Percentiles rank a stretch among this genome's conserved stretches.
Evolutionary conservation across 805 yeast genomes (phyloP).

Genomic region (Saturnispora silvae): DNA sequence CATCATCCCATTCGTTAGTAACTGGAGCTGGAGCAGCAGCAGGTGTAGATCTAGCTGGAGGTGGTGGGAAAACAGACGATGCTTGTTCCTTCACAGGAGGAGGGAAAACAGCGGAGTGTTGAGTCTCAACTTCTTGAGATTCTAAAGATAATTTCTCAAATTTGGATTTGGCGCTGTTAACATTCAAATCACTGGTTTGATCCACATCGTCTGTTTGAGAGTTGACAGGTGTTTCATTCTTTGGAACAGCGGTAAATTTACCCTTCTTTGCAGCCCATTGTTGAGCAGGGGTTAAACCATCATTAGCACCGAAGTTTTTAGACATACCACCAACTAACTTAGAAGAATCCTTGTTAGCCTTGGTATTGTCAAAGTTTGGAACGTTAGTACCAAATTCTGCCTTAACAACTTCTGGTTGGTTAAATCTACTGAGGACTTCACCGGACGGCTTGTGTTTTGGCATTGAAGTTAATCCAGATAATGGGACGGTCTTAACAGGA

Average conservation of each 20-base stretch:
- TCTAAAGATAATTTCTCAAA: conserved; percentile 22
- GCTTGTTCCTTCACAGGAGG: conserved; percentile 7
- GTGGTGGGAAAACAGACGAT: conserved; percentile 10
- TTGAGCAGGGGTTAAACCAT: conserved; percentile 90
- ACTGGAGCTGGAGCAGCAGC: conserved; percentile 1
- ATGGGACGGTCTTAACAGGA: conserved; percentile 38
- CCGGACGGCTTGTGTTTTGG: conserved; percentile 52
- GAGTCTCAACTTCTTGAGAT: conserved; percentile 19
- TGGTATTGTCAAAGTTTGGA: conserved; percentile 20
- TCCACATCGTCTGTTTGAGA: conserved; percentile 14
- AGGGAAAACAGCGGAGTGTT: conserved; percentile 12
- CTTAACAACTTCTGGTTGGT: conserved; percentile 25
- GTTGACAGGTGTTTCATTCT: conserved; percentile 24
- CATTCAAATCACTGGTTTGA: conserved; percentile 22
- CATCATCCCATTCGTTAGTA: conserved; percentile 18
- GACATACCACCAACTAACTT: conserved; percentile 50
- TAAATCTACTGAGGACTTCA: conserved; percentile 40
- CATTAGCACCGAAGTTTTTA: conserved; percentile 50
- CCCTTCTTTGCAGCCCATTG: conserved; percentile 90
- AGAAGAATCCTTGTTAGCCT: conserved; percentile 29
- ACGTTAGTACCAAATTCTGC: conserved; percentile 27
- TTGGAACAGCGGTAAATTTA: conserved; percentile 37
- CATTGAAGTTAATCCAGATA: conserved; percentile 40
- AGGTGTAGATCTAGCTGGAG: not conserved
- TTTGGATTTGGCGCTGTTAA: conserved; percentile 24